Base-by-base conservation (phyloP, 176 grass and related monocot genomes). In the Ampelocalamus luodianensis region DNA sequence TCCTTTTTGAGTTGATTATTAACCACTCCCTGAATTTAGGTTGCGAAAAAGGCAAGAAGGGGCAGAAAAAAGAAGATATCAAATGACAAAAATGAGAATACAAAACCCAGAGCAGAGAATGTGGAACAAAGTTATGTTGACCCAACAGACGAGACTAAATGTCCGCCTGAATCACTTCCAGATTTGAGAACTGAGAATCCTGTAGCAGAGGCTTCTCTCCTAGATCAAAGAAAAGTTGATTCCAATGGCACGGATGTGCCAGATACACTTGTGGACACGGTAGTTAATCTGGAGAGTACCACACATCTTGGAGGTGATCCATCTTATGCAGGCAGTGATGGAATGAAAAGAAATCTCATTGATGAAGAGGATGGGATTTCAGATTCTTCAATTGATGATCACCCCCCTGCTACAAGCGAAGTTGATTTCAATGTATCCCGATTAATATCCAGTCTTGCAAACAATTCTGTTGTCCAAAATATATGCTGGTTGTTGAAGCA, bases 401-500 rank as follows among this genome's bases (percentile, higher is more conserved):
- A 91, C 27, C 64, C 81, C 14, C 91, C 96, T 42, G 87, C 91
- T 78, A 93, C 93, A 36, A 98, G 78, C 77, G 96, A 98, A 90
- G 96, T 95, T 53, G 91, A 98, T 78, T 98, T 98, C 80, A 91
- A 95, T 69, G 88, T 95, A 61, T 88, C 85, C 20, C 78, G 88
- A 76, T 88, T 98, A 80, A 85, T 98, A 74, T 84, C 56, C 61
- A 92, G 56, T 77, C 92, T 98, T 75, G 84, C 88, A 49, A 98
- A 95, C 82, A 98, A 98, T 88, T 88, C 85, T 73, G 91, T 93
- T 32, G 72, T 98, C 20, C 82, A 95, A 90, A 98, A 98, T 87
- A 69, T 98, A 77, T 95, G 96, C 73, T 98, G 96, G 96, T 78
- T 98, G 84, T 74, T 98, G 60, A 98, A 92, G 42, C 85, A 95